Conservation (phyloP, 2,329 filamentous ascomycete genomes). For the Verticillium dahliae region DNA sequence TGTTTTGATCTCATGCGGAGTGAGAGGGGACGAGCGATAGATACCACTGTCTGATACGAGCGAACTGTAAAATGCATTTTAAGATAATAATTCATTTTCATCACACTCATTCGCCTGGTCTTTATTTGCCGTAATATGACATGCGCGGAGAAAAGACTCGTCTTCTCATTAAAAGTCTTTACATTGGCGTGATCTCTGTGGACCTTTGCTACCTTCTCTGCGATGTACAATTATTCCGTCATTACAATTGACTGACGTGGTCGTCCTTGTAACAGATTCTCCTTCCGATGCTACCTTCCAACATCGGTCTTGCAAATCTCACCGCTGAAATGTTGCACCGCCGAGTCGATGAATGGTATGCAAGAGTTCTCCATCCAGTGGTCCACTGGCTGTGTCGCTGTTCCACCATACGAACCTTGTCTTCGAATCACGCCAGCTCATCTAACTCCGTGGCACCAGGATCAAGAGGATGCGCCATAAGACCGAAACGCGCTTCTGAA, state of each 20-base stretch:
- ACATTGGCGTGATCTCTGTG: not conserved
- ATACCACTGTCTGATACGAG: not conserved
- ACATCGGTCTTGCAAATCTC: too few species aligned
- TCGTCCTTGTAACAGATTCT: too few species aligned
- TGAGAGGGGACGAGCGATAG: not conserved
- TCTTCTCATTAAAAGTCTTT: not conserved
- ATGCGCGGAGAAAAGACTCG: not conserved
- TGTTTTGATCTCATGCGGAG: not conserved
- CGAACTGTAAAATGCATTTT: not conserved
- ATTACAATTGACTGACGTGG: not conserved
- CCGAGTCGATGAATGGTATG: too few species aligned
- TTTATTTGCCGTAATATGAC: too few species aligned
- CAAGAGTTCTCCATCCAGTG: too few species aligned
- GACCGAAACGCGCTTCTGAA: conserved; percentile 18
- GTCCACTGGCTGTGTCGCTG: too few species aligned
- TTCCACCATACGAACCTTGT: too few species aligned
- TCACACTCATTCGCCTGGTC: too few species aligned
- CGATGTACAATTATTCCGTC: not conserved
- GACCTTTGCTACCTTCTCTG: not conserved
- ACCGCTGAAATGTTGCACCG: too few species aligned
- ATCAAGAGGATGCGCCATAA: conserved; percentile 14
- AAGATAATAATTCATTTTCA: not conserved
- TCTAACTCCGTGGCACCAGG: conserved; percentile 21
- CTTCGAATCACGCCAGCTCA: conserved; percentile 16
- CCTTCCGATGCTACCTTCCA: too few species aligned